Percentiles rank a stretch among this genome's conserved stretches.
Evolutionary conservation across 2,329 filamentous ascomycete genomes (phyloP).

Genomic region (Arthrobotrys pseudoclavata): DNA sequence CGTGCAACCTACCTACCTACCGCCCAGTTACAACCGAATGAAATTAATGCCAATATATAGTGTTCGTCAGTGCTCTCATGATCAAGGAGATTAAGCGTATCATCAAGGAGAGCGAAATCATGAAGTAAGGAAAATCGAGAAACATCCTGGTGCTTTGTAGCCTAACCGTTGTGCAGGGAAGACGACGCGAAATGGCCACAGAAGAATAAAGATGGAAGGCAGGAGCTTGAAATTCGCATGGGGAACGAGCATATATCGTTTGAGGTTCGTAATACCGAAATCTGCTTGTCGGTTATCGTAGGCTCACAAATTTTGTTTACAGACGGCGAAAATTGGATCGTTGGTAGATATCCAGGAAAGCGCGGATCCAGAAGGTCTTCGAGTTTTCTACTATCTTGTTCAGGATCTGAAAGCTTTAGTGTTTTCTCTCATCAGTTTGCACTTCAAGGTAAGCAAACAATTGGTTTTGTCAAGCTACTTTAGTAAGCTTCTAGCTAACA

Average conservation of each 20-base stretch:
- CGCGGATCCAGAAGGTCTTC: constrained; percentile 91
- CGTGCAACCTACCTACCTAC: constrained; percentile 15
- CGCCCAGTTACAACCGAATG: constrained; percentile 20
- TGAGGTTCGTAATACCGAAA: constrained; percentile 75
- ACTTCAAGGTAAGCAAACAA: constrained; percentile 81
- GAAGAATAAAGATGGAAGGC: constrained; percentile 98
- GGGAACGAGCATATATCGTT: constrained; percentile 98
- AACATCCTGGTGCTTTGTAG: constrained; percentile 3
- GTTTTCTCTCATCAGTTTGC: constrained; percentile 93
- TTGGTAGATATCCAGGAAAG: constrained; percentile 97
- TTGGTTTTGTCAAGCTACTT: constrained; percentile 1
- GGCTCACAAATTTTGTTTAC: constrained; percentile 53
- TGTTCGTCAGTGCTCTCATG: constrained; percentile 93
- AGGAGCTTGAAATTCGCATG: constrained; percentile 93
- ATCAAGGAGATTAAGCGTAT: constrained; percentile 97
- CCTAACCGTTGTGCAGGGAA: constrained; percentile 74
- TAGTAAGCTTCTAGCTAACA: constrained; percentile 14
- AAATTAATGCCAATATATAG: constrained; percentile 68
- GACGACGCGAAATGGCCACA: constrained; percentile 98
- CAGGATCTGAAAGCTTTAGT: constrained; percentile 97
- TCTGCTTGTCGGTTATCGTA: constrained; percentile 38
- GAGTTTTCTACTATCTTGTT: constrained; percentile 98
- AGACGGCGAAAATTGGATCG: constrained; percentile 99
- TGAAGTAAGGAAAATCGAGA: constrained; percentile 77
- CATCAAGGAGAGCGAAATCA: constrained; percentile 95